Base-by-base conservation (phyloP, 2,329 filamentous ascomycete species). In the Hymenoscyphus fructigenus region DNA sequence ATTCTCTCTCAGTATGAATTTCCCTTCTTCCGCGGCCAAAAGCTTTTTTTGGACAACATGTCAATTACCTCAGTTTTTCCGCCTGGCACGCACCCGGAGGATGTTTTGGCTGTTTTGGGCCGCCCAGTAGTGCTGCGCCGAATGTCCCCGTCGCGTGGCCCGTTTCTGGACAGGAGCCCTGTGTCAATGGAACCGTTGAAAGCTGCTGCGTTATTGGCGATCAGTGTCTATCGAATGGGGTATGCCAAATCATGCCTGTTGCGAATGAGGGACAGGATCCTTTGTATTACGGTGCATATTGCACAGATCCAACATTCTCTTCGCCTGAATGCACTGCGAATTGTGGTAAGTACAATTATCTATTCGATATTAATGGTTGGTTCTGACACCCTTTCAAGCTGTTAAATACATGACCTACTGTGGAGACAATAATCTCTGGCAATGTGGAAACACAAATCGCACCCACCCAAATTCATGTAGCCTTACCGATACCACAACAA, bases 261-360 rank as follows among this genome's bases (percentile, higher is more conserved):
- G 56, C 56, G 10, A 57, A 57, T 17, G 29, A 34, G 14, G 29
- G 56, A 12, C 26, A 57, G 14, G 56, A 32, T 34, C 56, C 56
- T 10, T 20, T 34, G 26, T 57, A 57, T 26, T 57, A 57, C 56
- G 56, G 56, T 15, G 56, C 56, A 29, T 57, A 57, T 34, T 57
- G 56, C n/a, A 57, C 56, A 36, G 56, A 57, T 36, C 28, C 56
- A 29, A 57, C 56, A 9, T 57, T 57, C 17, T 15, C 56, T 12
- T 57, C 56, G 9, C 56, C 56, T 2, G 56, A 57, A 34, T 57
- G 56, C n/a, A 57, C 56, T n/a, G 26, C 56, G 6, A 57, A 57
- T 36, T 57, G 56, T 36, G 56, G 56, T 57, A 2, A 57, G 56
- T 57, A n/a, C n/a, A n/a, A n/a, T n/a, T n/a, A n/a, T n/a, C n/a